Evolutionary conservation across 768 basidiomycete species (phyloP).

Genomic region (Xerocomus brunneocitrinus): DNA sequence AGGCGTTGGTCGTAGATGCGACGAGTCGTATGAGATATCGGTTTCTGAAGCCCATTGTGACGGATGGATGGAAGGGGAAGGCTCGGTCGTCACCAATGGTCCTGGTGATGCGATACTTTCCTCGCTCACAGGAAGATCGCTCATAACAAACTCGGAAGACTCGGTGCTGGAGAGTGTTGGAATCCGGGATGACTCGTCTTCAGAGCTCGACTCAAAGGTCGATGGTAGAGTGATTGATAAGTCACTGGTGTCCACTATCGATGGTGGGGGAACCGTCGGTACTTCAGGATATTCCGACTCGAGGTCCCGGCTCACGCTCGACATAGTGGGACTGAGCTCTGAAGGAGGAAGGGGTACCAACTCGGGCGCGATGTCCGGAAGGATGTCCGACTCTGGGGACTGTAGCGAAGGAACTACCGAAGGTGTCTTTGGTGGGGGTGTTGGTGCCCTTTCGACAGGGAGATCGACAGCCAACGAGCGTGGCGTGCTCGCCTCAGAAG

Average conservation of each 20-base stretch:
- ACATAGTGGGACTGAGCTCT: constrained; percentile 25
- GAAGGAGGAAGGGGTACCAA: constrained; percentile 40
- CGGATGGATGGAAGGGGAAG: constrained; percentile 37
- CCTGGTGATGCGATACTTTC: constrained; percentile 29
- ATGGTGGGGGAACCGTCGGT: constrained; percentile 5
- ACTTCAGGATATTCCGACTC: constrained; percentile 18
- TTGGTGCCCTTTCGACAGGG: constrained; percentile 18
- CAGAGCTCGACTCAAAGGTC: constrained; percentile 31
- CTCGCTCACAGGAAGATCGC: constrained; percentile 28
- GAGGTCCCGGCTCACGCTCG: constrained; percentile 19
- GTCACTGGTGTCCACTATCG: constrained; percentile 20
- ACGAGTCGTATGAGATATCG: constrained; percentile 71
- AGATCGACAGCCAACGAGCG: constrained; percentile 35
- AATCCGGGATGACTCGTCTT: constrained; percentile 27
- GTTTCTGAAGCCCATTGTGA: constrained; percentile 60
- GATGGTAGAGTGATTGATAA: constrained; percentile 26
- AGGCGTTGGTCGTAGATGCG: constrained; percentile 67
- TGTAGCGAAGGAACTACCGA: constrained; percentile 24
- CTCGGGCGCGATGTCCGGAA: constrained; percentile 19
- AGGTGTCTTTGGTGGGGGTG: constrained; percentile 28
- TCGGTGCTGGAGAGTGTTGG: constrained; percentile 41
- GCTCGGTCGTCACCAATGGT: constrained; percentile 33
- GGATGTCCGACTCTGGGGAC: constrained; percentile 23
- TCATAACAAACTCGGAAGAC: constrained; percentile 33
- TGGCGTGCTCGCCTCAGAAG: constrained; percentile 32